A percentile compares a stretch with the other conserved stretches of the same genome.
These are phyloP conservation scores for Chamaecyparis obtusa DNA, from an alignment of 75 land plant genomes.

Conservation along the genomic window DNA sequence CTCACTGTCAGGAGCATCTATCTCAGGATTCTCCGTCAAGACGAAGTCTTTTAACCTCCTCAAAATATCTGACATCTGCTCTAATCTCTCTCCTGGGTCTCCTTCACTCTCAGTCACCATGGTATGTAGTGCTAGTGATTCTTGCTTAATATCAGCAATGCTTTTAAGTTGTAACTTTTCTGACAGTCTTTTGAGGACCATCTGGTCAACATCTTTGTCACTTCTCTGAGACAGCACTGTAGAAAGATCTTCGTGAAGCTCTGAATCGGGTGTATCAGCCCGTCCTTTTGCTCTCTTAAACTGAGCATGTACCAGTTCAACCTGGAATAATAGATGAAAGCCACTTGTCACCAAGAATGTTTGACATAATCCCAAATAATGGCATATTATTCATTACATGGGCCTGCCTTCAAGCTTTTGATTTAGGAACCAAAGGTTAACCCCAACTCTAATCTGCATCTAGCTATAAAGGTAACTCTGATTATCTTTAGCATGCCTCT, in stretches of 20 bases:
- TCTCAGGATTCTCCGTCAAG: constrained; percentile 53
- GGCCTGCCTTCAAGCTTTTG: neutral
- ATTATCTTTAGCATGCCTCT: neutral
- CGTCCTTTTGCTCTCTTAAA: constrained; percentile 80
- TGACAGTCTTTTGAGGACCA: constrained; percentile 47
- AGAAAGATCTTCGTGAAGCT: constrained; percentile 47
- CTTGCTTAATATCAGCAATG: constrained; percentile 69
- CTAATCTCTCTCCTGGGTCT: constrained; percentile 54
- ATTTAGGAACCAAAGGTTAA: neutral
- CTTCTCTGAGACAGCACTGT: constrained; percentile 41
- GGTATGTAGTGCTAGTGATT: constrained; percentile 72
- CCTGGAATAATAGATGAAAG: constrained; percentile 39
- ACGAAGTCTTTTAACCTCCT: constrained; percentile 75
- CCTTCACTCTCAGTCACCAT: constrained; percentile 54
- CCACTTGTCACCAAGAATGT: constrained; percentile 1
- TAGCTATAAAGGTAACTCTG: neutral
- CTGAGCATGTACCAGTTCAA: constrained; percentile 82
- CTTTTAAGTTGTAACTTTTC: constrained; percentile 67
- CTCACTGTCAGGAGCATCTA: constrained; percentile 31
- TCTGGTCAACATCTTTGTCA: constrained; percentile 40
- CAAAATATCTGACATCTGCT: constrained; percentile 65
- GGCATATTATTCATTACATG: neutral
- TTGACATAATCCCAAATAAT: constrained; percentile 1
- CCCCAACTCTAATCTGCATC: neutral
- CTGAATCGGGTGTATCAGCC: constrained; percentile 51